Percentiles rank a stretch among this genome's conserved stretches.
phyloP scores from a whole-genome alignment of 805 yeast species.

The Debaryomyces castellii region DNA sequence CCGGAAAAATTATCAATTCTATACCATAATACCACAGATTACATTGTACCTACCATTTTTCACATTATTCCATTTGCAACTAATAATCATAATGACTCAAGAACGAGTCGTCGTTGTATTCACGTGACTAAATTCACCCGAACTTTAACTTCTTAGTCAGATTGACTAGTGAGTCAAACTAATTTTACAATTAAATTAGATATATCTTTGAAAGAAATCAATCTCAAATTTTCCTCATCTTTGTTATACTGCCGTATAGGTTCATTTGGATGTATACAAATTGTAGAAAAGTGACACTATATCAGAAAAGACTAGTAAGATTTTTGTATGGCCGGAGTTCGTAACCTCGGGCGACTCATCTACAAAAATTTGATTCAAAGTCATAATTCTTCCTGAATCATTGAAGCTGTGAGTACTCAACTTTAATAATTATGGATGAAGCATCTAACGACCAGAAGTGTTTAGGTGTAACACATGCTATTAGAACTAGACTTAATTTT shows the following conservation, averaged over 20 bases:
- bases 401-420: not conserved
- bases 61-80: not conserved
- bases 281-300: too few relatives aligned
- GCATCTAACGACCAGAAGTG: not conserved
- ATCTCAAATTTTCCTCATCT: too few relatives aligned
- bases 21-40: too few relatives aligned
- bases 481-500: conserved; percentile 66
- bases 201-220: too few relatives aligned
- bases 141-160: not conserved
- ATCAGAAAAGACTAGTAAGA: not conserved
- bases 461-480: conserved; percentile 55
- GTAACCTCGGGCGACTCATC: conserved; percentile 1
- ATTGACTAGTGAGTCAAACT: not conserved
- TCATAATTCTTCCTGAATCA: not conserved
- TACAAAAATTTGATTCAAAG: conserved; percentile 1
- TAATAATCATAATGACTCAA: not conserved
- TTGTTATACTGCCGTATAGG: too few relatives aligned
- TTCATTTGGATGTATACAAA: too few relatives aligned
- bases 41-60: too few relatives aligned
- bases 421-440: not conserved
- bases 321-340: too few relatives aligned
- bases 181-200: too few relatives aligned
- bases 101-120: not conserved
- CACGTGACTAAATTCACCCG: not conserved
- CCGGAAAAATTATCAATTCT: too few relatives aligned